Base-by-base conservation (phyloP, 2,329 filamentous ascomycete genomes). In the Cryphonectria nitschkei region DNA sequence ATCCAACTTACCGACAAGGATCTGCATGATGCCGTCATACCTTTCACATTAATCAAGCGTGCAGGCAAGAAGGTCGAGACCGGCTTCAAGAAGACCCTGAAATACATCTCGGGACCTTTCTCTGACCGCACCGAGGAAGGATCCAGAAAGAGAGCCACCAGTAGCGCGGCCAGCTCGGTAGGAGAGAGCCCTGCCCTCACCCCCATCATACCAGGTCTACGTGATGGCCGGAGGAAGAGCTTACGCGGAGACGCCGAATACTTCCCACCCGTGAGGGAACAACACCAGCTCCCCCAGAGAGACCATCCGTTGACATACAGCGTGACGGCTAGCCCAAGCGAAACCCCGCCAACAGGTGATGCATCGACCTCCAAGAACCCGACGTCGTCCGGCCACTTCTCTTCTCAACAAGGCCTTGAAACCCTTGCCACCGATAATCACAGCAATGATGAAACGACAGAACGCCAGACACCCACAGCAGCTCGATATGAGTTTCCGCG, bases 1-100 rank as follows among this genome's bases (percentile, higher is more conserved):
- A 98, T 99, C 76, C 92, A 98, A 79, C 93, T 98, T 64, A 95
- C 97, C 71, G 94, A 93, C 75, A 90, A 90, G 77, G 96, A 99
- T 81, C 90, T 99, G 76, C 95, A 94, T 62, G 89, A 90, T 69
- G 96, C 96, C 70, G 96, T 99, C 69, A 92, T 97, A 22, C 95
- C 95, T 50, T 89, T 98, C 66, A 95, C 92, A 9, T 90, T 98
- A 73, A 86, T 98, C 29, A 93, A 97, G 77, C 91, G 94, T 46
- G 92, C 96, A 65, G 89, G 90, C 63, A 97, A 92, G 16, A 93
- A 90, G 54, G 87, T 97, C 65, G 90, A 90, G 80, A 97, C 93
- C 16, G 93, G 90, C 54, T 87, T 97, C 65, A 91, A 90, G 80
- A 91, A 91, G 77, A 85, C 90, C 7, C 87, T 84, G 69, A 91